Percentiles rank a stretch among this genome's conserved stretches.
These are phyloP conservation scores for Viola pubescens DNA, from an alignment of 441 rosid species.

Conservation along the genomic window DNA sequence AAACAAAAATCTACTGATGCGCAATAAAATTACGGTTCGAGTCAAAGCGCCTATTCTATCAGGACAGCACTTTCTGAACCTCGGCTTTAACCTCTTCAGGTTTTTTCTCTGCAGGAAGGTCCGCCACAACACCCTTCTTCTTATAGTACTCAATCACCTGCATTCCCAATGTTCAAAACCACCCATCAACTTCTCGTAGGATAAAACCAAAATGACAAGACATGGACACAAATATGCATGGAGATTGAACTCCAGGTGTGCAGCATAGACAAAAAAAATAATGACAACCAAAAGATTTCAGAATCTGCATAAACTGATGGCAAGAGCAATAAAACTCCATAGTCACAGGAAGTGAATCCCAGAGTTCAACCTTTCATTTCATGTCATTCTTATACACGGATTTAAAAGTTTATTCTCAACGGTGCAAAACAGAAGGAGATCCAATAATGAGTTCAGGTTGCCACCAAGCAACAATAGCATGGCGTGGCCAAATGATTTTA, in stretches of 20 bases:
- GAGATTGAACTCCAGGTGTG: background rate
- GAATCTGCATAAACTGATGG: too few species aligned
- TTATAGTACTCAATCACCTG: conserved; percentile 81
- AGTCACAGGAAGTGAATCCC: too few species aligned
- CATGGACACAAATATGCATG: background rate
- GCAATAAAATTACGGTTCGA: background rate
- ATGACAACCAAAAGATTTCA: too few species aligned
- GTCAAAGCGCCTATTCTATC: conserved; percentile 13
- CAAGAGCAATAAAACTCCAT: too few species aligned
- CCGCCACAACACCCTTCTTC: conserved; percentile 56
- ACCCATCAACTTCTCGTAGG: background rate
- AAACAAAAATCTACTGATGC: conserved; percentile 9
- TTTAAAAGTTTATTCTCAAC: too few species aligned
- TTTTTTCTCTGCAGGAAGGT: conserved; percentile 79
- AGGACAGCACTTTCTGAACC: conserved; percentile 67
- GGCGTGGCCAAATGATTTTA: too few species aligned
- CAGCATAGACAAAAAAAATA: background rate
- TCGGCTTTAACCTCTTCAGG: conserved; percentile 66
- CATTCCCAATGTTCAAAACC: conserved; percentile 12
- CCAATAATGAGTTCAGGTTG: too few species aligned
- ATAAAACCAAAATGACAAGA: background rate
- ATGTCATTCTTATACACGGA: too few species aligned
- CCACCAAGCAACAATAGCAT: too few species aligned
- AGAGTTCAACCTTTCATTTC: too few species aligned
- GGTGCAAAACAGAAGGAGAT: too few species aligned